phyloP scores from a whole-genome alignment of 768 basidiomycete species.

The Candolleomyces aberdarensis region DNA sequence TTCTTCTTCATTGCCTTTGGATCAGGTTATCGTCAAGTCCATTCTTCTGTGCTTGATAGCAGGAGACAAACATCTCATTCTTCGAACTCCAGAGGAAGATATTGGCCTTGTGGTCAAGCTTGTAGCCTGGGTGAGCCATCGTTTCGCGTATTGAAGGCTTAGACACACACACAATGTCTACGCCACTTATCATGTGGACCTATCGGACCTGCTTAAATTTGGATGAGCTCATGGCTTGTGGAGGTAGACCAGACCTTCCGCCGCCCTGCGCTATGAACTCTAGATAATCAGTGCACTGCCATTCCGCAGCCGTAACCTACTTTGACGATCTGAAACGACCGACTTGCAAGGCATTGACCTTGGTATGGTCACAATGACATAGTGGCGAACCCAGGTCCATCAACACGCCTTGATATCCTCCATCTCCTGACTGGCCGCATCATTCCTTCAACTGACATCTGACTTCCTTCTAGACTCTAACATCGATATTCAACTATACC shows the following conservation, averaged over 20 bases:
- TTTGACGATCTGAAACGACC: slow-evolving; percentile 4
- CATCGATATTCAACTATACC: slow-evolving; percentile 54
- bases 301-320: background rate
- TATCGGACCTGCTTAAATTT: no score
- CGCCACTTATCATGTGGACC: background rate
- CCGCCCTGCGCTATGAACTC: background rate
- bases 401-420: slow-evolving; percentile 1
- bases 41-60: slow-evolving; percentile 64
- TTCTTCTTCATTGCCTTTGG: slow-evolving; percentile 46
- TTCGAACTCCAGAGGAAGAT: slow-evolving; percentile 66
- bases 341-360: background rate
- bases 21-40: slow-evolving; percentile 62
- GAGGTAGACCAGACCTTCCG: background rate
- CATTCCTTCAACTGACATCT: slow-evolving; percentile 16
- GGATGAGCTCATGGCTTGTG: background rate
- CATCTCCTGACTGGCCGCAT: slow-evolving; percentile 19
- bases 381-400: background rate
- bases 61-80: slow-evolving; percentile 58
- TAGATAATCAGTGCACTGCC: slow-evolving; percentile 4
- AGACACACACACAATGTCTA: background rate
- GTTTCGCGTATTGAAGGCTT: background rate
- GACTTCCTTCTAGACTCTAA: slow-evolving; percentile 44
- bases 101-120: slow-evolving; percentile 56
- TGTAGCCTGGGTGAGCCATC: slow-evolving; percentile 48
- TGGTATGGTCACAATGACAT: background rate